phyloP scores from a whole-genome alignment of 805 yeast species.

The Schwanniomyces vanrijiae region DNA sequence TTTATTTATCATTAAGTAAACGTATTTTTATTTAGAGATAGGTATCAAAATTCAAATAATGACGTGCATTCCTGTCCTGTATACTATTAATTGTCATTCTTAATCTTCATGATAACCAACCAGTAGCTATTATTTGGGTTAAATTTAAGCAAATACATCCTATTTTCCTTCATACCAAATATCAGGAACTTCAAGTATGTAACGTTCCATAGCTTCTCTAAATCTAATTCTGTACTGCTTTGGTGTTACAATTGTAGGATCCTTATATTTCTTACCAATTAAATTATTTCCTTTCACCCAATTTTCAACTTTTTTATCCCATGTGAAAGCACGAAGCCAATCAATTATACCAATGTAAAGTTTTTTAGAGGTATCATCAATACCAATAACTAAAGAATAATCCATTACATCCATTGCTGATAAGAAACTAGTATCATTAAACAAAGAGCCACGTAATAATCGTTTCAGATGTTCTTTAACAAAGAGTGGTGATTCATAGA shows the following conservation, averaged over 20 bases:
- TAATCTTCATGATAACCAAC: too few species aligned
- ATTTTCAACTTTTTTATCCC: slow-evolving; percentile 97
- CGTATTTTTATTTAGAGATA: too few species aligned
- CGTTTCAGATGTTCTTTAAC: slow-evolving; percentile 91
- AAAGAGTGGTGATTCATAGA: slow-evolving; percentile 92
- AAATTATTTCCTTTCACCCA: slow-evolving; percentile 94
- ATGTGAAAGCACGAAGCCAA: slow-evolving; percentile 92
- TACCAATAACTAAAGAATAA: slow-evolving; percentile 91
- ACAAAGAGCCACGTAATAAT: slow-evolving; percentile 79
- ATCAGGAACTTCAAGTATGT: slow-evolving; percentile 92
- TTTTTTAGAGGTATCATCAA: slow-evolving; percentile 61
- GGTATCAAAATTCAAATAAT: too few species aligned
- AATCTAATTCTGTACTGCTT: slow-evolving; percentile 91
- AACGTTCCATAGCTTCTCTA: slow-evolving; percentile 96
- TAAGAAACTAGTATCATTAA: slow-evolving; percentile 92
- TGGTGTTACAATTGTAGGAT: slow-evolving; percentile 97
- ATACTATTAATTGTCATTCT: too few species aligned
- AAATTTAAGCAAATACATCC: neutral
- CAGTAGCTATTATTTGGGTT: too few species aligned
- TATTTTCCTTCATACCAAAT: slow-evolving; percentile 43
- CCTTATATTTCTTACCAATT: slow-evolving; percentile 80
- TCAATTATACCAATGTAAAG: slow-evolving; percentile 93
- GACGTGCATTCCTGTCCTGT: too few species aligned
- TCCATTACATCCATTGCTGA: slow-evolving; percentile 99
- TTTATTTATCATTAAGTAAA: too few species aligned